Conservation (phyloP, 2,329 filamentous ascomycete species). For the Trichophaea hybrida region DNA sequence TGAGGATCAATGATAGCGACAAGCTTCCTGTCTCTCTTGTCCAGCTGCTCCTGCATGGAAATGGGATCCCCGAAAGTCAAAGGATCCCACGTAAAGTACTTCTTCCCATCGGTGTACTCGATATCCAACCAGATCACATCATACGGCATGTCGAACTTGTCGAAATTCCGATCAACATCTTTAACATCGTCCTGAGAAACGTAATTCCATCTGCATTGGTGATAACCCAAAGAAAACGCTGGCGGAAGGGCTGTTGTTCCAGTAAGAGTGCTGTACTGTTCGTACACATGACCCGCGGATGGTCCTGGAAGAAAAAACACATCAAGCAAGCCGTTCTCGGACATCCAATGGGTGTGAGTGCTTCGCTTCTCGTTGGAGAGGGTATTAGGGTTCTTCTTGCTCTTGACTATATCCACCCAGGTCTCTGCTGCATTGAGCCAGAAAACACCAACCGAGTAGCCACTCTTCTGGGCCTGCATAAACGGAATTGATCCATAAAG, state of each 20-base stretch:
- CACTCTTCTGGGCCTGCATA: slow-evolving; percentile 92
- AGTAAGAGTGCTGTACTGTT: slow-evolving; percentile 75
- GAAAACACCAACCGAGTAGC: slow-evolving; percentile 87
- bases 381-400: slow-evolving; percentile 58
- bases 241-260: slow-evolving; percentile 84
- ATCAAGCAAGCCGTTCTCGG: slow-evolving; percentile 77
- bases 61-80: slow-evolving; percentile 76
- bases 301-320: slow-evolving; percentile 91
- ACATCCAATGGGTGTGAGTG: slow-evolving; percentile 93
- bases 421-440: slow-evolving; percentile 97
- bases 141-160: slow-evolving; percentile 89
- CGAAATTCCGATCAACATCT: slow-evolving; percentile 91
- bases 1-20: slow-evolving; percentile 94
- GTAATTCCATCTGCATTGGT: slow-evolving; percentile 99
- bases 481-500: slow-evolving; percentile 94
- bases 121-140: slow-evolving; percentile 99
- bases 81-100: slow-evolving; percentile 95
- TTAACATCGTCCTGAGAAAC: slow-evolving; percentile 93
- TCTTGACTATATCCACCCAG: slow-evolving; percentile 88
- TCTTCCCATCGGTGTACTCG: slow-evolving; percentile 91
- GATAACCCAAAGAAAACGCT: slow-evolving; percentile 82
- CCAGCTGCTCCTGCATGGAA: slow-evolving; percentile 76
- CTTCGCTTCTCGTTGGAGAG: slow-evolving; percentile 54
- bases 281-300: slow-evolving; percentile 65
- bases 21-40: slow-evolving; percentile 71